Conservation (phyloP, 768 basidiomycete species). For the Mycena latifolia region DNA sequence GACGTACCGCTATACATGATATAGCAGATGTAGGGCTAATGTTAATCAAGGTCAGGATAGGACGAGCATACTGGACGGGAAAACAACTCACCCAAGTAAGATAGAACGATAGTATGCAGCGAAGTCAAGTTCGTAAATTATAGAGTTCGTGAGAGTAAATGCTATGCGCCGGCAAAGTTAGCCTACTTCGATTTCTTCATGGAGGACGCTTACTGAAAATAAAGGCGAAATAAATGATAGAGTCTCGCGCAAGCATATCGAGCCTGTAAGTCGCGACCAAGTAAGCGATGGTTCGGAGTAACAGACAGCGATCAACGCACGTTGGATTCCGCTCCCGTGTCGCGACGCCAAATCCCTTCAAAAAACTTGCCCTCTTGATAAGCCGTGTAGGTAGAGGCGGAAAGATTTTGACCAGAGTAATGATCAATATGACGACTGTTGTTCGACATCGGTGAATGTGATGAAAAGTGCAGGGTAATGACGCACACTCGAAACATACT, state of each 20-base stretch:
- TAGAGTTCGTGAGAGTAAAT: conserved; percentile 30
- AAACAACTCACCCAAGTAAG: conserved; percentile 12
- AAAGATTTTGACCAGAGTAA: conserved; percentile 30
- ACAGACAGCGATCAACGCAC: conserved; percentile 2
- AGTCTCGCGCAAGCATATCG: conserved; percentile 35
- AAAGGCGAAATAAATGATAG: conserved; percentile 32
- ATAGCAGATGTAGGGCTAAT: conserved; percentile 28
- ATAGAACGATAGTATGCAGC: conserved; percentile 13
- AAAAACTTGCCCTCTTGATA: not conserved
- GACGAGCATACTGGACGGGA: not conserved
- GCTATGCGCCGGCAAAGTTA: conserved; percentile 8
- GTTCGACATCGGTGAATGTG: not conserved
- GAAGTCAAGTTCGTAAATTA: conserved; percentile 25
- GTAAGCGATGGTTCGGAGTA: not conserved
- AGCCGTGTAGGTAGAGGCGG: conserved; percentile 9
- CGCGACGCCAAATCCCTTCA: conserved; percentile 20
- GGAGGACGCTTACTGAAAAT: conserved; percentile 23
- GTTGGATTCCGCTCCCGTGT: conserved; percentile 26
- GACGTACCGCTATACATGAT: conserved; percentile 29
- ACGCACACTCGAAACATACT: conserved; percentile 35
- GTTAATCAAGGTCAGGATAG: not conserved
- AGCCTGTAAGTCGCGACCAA: conserved; percentile 9
- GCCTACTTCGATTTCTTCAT: not conserved
- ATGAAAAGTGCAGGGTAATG: not conserved
- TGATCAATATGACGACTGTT: conserved; percentile 26